These are phyloP conservation scores for Mycena latifolia DNA, from an alignment of 768 basidiomycete genomes.

Conservation along the genomic window DNA sequence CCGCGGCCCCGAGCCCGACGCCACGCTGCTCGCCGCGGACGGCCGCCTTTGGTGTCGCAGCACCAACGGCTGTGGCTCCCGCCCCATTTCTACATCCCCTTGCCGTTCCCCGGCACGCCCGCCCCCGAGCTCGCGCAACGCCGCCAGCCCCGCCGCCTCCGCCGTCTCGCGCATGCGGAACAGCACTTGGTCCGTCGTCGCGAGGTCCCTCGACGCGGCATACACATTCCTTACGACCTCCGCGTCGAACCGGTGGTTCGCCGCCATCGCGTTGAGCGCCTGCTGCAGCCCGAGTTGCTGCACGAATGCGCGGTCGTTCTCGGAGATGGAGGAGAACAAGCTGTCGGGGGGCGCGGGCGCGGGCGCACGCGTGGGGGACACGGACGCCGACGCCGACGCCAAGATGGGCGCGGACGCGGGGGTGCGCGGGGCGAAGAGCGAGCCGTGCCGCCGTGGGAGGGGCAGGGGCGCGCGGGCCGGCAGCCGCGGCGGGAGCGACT, in stretches of 20 bases:
- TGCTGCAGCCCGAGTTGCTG: constrained; percentile 16
- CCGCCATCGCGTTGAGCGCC: constrained; percentile 54
- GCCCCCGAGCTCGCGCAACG: constrained; percentile 27
- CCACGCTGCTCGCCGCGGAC: constrained; percentile 11
- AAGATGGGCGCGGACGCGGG: neutral
- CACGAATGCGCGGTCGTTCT: no score
- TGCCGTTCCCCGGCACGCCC: no score
- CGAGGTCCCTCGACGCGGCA: constrained; percentile 46
- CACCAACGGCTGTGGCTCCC: no score
- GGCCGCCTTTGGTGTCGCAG: constrained; percentile 3
- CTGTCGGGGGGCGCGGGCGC: no score
- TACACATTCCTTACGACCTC: constrained; percentile 57
- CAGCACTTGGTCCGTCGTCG: constrained; percentile 50
- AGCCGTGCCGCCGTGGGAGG: no score
- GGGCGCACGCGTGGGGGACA: no score
- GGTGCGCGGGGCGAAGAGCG: neutral
- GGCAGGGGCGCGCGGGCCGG: no score
- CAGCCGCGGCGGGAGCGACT: no score
- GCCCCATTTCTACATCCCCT: constrained; percentile 50
- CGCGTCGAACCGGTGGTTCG: constrained; percentile 58
- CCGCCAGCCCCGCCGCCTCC: constrained; percentile 21
- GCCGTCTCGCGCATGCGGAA: constrained; percentile 25
- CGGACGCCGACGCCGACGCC: no score
- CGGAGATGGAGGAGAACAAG: no score
- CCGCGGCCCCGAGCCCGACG: no score